These are phyloP conservation scores for Bertia moriformis DNA, from an alignment of 2,329 filamentous ascomycete species.

Conservation along the genomic window DNA sequence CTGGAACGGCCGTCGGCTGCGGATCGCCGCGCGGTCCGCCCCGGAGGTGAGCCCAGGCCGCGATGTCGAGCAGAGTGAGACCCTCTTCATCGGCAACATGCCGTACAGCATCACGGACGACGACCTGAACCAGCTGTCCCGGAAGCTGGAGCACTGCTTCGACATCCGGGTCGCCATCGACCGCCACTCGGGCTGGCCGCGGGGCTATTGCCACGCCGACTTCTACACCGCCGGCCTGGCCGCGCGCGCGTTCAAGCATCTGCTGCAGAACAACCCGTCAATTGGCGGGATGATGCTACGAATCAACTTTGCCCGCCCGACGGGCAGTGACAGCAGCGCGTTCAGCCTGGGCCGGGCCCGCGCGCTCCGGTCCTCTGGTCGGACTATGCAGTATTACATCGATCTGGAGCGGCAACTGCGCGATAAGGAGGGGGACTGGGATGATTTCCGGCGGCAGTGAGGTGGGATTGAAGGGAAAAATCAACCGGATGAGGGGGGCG, in stretches of 20 bases:
- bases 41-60: constrained; percentile 3
- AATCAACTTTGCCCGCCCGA: neutral
- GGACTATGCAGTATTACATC: neutral
- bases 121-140: constrained; percentile 43
- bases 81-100: constrained; percentile 54
- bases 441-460: no score
- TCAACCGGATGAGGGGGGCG: no score
- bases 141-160: constrained; percentile 12
- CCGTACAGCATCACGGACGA: constrained; percentile 52
- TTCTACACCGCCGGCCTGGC: neutral
- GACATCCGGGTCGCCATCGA: neutral
- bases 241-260: neutral
- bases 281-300: neutral
- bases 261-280: neutral
- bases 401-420: neutral
- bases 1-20: neutral
- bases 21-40: neutral
- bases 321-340: neutral
- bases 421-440: neutral
- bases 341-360: neutral
- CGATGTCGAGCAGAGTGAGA: constrained; percentile 9
- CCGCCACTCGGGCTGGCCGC: neutral
- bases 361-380: neutral
- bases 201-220: neutral
- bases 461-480: no score